Percentiles rank a stretch among this genome's conserved stretches.
These are phyloP conservation scores for Geotrichum restrictum DNA, from an alignment of 1,139 yeast genomes.

Conservation along the genomic window DNA sequence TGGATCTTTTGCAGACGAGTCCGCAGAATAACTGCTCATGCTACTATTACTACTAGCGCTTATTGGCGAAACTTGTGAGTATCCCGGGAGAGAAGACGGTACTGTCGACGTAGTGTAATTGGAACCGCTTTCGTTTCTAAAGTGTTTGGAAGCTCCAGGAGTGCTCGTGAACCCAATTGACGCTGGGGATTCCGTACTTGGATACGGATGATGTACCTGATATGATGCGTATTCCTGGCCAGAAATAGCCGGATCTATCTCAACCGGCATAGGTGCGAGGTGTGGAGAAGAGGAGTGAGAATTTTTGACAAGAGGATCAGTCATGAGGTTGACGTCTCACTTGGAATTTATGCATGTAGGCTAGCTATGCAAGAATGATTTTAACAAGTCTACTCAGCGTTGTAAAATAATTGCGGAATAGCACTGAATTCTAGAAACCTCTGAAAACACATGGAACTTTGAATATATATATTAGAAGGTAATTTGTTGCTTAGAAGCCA, in stretches of 20 bases:
- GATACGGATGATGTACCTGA: too few species aligned
- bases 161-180: neutral
- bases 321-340: neutral
- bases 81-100: constrained; percentile 1
- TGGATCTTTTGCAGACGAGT: neutral
- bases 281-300: neutral
- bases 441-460: neutral
- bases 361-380: neutral
- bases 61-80: constrained; percentile 10
- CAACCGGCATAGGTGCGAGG: constrained; percentile 7
- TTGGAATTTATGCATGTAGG: neutral
- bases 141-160: neutral
- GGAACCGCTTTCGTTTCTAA: constrained; percentile 5
- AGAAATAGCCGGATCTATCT: constrained; percentile 14
- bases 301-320: neutral
- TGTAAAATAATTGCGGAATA: neutral
- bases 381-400: neutral
- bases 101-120: constrained; percentile 9
- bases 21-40: constrained; percentile 4
- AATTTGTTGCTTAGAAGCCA: neutral
- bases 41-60: constrained; percentile 13
- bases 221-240: constrained; percentile 9
- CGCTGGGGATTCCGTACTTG: neutral
- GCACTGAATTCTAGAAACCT: neutral
- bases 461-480: neutral